phyloP scores from a whole-genome alignment of 176 grass and related monocot genomes.

The Chrysopogon serrulatus region DNA sequence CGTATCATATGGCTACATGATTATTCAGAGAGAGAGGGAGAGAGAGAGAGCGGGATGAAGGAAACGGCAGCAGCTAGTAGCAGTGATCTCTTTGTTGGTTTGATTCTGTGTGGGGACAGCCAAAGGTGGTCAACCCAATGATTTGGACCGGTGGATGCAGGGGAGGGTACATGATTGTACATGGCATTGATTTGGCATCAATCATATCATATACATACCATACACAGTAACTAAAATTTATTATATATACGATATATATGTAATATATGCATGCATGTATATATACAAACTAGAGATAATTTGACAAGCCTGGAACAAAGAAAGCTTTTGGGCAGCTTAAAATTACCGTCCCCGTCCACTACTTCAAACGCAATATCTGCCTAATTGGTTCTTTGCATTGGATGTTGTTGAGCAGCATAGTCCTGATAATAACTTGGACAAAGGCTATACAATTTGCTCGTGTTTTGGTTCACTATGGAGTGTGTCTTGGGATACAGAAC shows the following conservation, averaged over 20 bases:
- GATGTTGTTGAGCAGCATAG: neutral
- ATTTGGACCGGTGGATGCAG: conserved; percentile 49
- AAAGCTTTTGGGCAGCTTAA: neutral
- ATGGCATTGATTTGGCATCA: conserved; percentile 14
- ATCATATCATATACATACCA: conserved; percentile 40
- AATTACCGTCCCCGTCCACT: neutral
- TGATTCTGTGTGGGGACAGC: conserved; percentile 54
- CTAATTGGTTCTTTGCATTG: neutral
- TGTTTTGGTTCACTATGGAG: neutral
- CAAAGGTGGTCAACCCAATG: conserved; percentile 72
- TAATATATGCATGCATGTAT: no score
- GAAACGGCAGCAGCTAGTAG: neutral
- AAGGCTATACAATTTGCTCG: neutral
- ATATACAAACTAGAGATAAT: neutral
- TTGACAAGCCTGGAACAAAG: neutral
- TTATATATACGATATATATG: neutral
- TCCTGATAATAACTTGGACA: neutral
- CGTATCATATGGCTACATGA: conserved; percentile 1
- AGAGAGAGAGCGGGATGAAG: neutral
- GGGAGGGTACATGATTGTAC: conserved; percentile 23
- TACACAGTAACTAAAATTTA: neutral
- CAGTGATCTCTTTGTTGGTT: conserved; percentile 28
- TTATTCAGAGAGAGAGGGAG: neutral
- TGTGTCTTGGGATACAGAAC: neutral
- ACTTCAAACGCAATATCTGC: neutral